Conservation (phyloP, 768 basidiomycete genomes). For the Hygrocybe punicea region DNA sequence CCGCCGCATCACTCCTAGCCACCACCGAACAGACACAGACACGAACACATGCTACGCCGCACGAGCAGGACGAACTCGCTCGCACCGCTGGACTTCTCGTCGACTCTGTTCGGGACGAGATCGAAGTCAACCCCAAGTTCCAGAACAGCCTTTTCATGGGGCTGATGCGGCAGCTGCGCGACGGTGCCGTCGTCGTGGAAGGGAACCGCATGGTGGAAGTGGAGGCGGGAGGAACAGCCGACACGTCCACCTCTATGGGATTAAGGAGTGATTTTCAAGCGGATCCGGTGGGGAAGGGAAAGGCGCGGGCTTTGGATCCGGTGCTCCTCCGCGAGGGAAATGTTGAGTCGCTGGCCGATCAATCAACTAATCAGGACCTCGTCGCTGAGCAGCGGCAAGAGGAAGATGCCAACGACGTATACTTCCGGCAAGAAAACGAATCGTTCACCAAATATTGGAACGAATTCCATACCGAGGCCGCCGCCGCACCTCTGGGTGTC, state of each 20-base stretch:
- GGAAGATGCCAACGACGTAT: slow-evolving; percentile 52
- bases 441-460: slow-evolving; percentile 65
- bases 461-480: slow-evolving; percentile 31
- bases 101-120: slow-evolving; percentile 68
- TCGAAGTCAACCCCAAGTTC: slow-evolving; percentile 82
- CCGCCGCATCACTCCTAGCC: neutral
- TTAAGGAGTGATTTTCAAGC: neutral
- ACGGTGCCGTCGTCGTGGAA: slow-evolving; percentile 72
- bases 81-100: slow-evolving; percentile 75
- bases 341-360: neutral
- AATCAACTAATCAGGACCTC: neutral
- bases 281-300: slow-evolving; percentile 58
- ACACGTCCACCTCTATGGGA: neutral
- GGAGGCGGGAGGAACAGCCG: slow-evolving; percentile 30
- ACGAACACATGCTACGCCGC: slow-evolving; percentile 22
- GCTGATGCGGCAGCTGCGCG: slow-evolving; percentile 81
- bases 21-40: slow-evolving; percentile 10
- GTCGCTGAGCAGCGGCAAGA: neutral
- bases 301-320: slow-evolving; percentile 48
- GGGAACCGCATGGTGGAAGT: slow-evolving; percentile 78
- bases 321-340: neutral
- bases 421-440: slow-evolving; percentile 66
- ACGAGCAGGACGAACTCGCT: slow-evolving; percentile 68
- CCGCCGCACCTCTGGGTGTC: slow-evolving; percentile 10
- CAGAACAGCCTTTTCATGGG: slow-evolving; percentile 78